A percentile compares a stretch with the other conserved stretches of the same genome.
Conservation (phyloP, 345 rosid species). For the Citrus sinensis region DVS_A1.0 CM039167.1:5998501-5999000, state of each 20-base stretch:
- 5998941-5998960: fast-evolving
- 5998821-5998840: no score
- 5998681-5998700: not conserved
- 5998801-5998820: no score
- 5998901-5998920: fast-evolving
- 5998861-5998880: no score
- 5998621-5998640: not conserved
- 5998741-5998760: not conserved
- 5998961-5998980: fast-evolving
- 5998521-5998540: not conserved
- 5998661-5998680: not conserved
- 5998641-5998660: constrained; percentile 5
- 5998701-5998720: not conserved
- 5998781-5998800: no score
- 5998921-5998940: no score
- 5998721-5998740: not conserved
- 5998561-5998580: not conserved
- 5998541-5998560: not conserved
- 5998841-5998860: no score
- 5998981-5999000: fast-evolving
- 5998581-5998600: not conserved
- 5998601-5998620: not conserved
- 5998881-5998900: fast-evolving
- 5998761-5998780: not conserved
- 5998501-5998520: not conserved